Evolutionary conservation across 2,329 filamentous ascomycete genomes (phyloP).

Genomic region (Colletotrichum sojae): DNA sequence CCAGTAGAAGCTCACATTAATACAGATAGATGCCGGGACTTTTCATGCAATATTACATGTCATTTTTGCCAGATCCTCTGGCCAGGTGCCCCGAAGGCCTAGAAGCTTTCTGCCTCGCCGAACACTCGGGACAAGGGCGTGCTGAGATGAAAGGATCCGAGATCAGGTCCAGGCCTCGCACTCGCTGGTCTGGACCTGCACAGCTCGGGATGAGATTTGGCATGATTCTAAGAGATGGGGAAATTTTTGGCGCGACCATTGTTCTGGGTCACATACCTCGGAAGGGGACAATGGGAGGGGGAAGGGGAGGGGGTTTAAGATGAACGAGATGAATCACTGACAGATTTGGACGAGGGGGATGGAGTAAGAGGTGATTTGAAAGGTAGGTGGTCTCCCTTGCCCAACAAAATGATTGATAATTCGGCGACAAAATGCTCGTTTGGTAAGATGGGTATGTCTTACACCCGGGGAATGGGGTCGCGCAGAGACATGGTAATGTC

Average conservation of each 20-base stretch:
- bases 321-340: too few species aligned
- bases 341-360: too few species aligned
- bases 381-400: not conserved
- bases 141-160: too few species aligned
- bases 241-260: not conserved
- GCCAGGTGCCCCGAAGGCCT: not conserved
- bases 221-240: not conserved
- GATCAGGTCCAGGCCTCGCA: not conserved
- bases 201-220: too few species aligned
- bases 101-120: not conserved
- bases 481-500: conserved; percentile 8
- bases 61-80: conserved; percentile 20
- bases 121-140: conserved; percentile 12
- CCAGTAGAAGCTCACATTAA: not conserved
- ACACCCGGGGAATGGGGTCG: conserved; percentile 26
- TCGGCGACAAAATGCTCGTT: not conserved
- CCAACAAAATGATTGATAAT: conserved; percentile 10
- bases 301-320: too few species aligned
- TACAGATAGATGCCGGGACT: not conserved
- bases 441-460: conserved; percentile 4
- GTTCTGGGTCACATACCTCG: not conserved
- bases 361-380: too few species aligned
- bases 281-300: too few species aligned
- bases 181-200: not conserved
- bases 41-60: too few species aligned